Percentiles rank a stretch among this genome's conserved stretches.
Conservation (phyloP, 1,284 basidiomycete species). For the Ustilago sp. region DNA sequence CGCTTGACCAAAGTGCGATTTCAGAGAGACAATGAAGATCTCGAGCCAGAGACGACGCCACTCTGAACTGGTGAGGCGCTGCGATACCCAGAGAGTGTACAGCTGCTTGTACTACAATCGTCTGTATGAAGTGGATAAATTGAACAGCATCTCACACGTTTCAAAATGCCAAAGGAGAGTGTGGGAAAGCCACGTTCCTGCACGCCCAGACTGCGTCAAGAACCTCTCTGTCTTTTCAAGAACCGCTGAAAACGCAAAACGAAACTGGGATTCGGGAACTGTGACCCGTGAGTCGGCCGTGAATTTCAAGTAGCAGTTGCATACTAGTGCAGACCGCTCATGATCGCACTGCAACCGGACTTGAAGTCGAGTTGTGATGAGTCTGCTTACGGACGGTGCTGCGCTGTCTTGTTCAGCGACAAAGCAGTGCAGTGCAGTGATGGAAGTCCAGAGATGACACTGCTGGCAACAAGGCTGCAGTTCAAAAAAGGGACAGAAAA, state of each 20-base stretch:
- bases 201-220: neutral
- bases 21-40: conserved; percentile 22
- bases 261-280: neutral
- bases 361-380: neutral
- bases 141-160: conserved; percentile 4
- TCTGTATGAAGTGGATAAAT: conserved; percentile 8
- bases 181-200: conserved; percentile 8
- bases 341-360: conserved; percentile 10
- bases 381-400: neutral
- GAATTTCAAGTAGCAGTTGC: neutral
- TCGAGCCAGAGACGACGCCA: conserved; percentile 4
- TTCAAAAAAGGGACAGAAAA: no score
- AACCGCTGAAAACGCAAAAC: conserved; percentile 1
- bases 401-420: neutral
- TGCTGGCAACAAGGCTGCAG: neutral
- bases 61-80: neutral
- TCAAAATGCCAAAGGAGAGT: neutral
- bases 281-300: neutral
- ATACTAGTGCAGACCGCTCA: conserved; percentile 2
- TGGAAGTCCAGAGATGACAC: neutral
- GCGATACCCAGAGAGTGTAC: neutral
- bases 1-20: conserved; percentile 6
- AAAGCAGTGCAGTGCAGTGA: neutral
- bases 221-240: neutral
- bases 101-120: neutral